Conservation (phyloP, 768 basidiomycete genomes). For the Amanita rubescens region DNA sequence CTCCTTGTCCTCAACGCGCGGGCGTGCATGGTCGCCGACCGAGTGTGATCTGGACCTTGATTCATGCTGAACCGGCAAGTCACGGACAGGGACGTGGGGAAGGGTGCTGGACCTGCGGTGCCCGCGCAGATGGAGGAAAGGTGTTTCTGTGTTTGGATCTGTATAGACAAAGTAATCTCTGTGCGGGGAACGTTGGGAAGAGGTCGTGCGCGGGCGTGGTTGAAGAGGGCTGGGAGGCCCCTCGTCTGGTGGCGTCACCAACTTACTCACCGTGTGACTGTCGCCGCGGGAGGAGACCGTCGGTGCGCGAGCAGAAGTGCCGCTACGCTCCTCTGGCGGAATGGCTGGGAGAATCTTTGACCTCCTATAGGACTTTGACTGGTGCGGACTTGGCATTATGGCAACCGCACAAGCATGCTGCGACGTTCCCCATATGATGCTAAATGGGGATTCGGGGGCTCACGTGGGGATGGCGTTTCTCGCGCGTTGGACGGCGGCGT, state of each 20-base stretch:
- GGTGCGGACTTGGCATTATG: not conserved
- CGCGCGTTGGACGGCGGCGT: slow-evolving; percentile 7
- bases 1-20: not conserved
- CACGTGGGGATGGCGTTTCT: not conserved
- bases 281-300: not conserved
- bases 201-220: not conserved
- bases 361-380: not conserved
- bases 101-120: slow-evolving; percentile 1
- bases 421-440: not conserved
- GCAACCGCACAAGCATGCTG: not conserved
- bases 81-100: not conserved
- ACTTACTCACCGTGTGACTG: not conserved
- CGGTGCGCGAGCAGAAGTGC: not conserved
- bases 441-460: not conserved
- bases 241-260: not conserved
- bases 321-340: not conserved
- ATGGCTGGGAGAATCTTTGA: slow-evolving; percentile 4
- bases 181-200: not conserved
- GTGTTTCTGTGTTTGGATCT: not conserved
- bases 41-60: not conserved
- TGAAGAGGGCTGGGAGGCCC: not conserved
- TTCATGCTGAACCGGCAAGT: not conserved
- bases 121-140: not conserved
- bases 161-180: slow-evolving; percentile 4
- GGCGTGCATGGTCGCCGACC: not conserved